phyloP scores from a whole-genome alignment of 2,329 filamentous ascomycete species.

The Delphinella strobiligena region DNA sequence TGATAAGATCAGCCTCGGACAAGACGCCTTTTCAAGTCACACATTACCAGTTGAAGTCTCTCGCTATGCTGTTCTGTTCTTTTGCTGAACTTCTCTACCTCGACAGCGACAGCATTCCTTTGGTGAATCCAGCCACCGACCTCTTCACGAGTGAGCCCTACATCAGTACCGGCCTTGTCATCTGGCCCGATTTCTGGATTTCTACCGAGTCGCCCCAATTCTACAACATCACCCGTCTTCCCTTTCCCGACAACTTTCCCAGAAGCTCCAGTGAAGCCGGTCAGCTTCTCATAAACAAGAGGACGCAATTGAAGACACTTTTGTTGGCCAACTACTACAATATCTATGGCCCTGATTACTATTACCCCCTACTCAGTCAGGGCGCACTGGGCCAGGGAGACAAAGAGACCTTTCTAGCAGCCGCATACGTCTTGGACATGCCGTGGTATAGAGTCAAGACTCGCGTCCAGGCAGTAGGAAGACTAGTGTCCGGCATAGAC shows the following conservation, averaged over 20 bases:
- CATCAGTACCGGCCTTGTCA: constrained; percentile 27
- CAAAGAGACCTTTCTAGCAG: constrained; percentile 39
- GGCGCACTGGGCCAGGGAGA: constrained; percentile 37
- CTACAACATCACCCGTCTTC: constrained; percentile 23
- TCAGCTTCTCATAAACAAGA: constrained; percentile 34
- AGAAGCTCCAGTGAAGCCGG: constrained; percentile 30
- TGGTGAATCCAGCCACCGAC: constrained; percentile 26
- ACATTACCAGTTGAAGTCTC: constrained; percentile 36
- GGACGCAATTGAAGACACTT: constrained; percentile 28
- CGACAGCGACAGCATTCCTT: constrained; percentile 35
- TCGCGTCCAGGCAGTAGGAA: constrained; percentile 9
- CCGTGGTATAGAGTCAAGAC: constrained; percentile 29
- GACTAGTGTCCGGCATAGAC: constrained; percentile 1
- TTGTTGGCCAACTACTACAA: constrained; percentile 39
- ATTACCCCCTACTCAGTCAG: constrained; percentile 35
- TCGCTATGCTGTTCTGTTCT: constrained; percentile 37
- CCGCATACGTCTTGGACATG: constrained; percentile 27
- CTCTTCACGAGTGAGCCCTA: constrained; percentile 34
- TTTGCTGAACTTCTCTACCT: constrained; percentile 38
- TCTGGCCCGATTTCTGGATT: constrained; percentile 38
- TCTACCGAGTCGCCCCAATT: constrained; percentile 27
- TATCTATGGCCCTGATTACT: constrained; percentile 32
- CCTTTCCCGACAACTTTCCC: constrained; percentile 24
- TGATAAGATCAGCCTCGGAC: too few species aligned
- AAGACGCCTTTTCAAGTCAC: constrained; percentile 19